Evolutionary conservation across 2,329 filamentous ascomycete genomes (phyloP).

Genomic region (Pseudogymnoascus sp.): DNA sequence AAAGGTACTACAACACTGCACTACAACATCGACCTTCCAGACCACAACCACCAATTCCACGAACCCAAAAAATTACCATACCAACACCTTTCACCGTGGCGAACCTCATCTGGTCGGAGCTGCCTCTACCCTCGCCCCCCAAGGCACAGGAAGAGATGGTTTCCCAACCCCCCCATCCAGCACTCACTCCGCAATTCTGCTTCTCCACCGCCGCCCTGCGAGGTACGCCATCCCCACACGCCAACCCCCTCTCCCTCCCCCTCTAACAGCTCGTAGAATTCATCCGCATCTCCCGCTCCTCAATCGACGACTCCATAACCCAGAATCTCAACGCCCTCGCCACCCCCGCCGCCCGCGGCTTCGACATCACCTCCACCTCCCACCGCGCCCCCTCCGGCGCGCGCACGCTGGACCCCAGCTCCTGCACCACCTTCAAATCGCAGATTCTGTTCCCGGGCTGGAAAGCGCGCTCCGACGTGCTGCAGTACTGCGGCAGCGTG

Average conservation of each 20-base stretch:
- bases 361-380: slow-evolving; percentile 73
- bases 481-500: slow-evolving; percentile 83
- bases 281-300: slow-evolving; percentile 71
- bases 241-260: neutral
- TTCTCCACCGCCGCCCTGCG: slow-evolving; percentile 62
- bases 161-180: slow-evolving; percentile 34
- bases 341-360: slow-evolving; percentile 63
- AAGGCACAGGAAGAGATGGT: slow-evolving; percentile 20
- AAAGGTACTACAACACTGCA: slow-evolving; percentile 1
- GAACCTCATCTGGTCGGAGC: slow-evolving; percentile 25
- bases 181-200: slow-evolving; percentile 67
- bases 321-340: slow-evolving; percentile 87
- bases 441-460: slow-evolving; percentile 80
- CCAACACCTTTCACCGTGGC: slow-evolving; percentile 23
- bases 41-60: slow-evolving; percentile 3
- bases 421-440: slow-evolving; percentile 68
- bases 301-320: slow-evolving; percentile 87
- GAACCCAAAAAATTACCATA: neutral
- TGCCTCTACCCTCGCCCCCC: slow-evolving; percentile 14
- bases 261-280: slow-evolving; percentile 57
- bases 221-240: slow-evolving; percentile 43
- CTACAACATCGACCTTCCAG: slow-evolving; percentile 11
- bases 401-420: slow-evolving; percentile 48
- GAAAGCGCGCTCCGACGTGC: slow-evolving; percentile 72
- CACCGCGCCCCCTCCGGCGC: slow-evolving; percentile 47